A percentile compares a stretch with the other conserved stretches of the same genome.
These are phyloP conservation scores for Globisporangium recalcitrans DNA, from an alignment of 352 stramenopile genomes.

Conservation along the genomic window DNA sequence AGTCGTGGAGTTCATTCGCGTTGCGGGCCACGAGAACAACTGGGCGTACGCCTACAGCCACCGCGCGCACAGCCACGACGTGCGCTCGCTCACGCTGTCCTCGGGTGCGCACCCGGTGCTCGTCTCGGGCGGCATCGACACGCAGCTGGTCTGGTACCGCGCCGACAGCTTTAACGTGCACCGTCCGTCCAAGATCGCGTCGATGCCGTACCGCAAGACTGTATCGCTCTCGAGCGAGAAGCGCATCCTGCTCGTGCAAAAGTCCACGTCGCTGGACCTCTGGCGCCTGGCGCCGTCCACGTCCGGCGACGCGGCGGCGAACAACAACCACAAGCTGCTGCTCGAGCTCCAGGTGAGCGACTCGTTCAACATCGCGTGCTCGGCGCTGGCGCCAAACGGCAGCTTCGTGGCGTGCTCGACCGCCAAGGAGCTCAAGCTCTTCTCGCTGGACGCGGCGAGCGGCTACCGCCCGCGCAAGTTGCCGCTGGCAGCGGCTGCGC, in stretches of 20 bases:
- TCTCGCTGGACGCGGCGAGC: constrained; percentile 50
- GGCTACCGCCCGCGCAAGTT: constrained; percentile 61
- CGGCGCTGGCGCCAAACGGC: constrained; percentile 76
- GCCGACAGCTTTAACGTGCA: constrained; percentile 77
- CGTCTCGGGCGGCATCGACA: constrained; percentile 91
- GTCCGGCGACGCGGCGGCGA: constrained; percentile 25
- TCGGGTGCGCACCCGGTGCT: constrained; percentile 52
- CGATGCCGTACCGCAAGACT: constrained; percentile 75
- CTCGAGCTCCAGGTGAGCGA: constrained; percentile 78
- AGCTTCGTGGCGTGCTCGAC: constrained; percentile 86
- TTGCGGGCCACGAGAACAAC: constrained; percentile 27
- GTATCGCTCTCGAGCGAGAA: constrained; percentile 61
- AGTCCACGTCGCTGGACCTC: constrained; percentile 64
- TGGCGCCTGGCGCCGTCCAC: constrained; percentile 45
- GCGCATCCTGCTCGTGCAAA: constrained; percentile 72
- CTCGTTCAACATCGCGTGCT: constrained; percentile 78
- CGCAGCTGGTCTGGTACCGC: constrained; percentile 90
- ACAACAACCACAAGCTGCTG: constrained; percentile 51
- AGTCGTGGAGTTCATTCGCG: constrained; percentile 81
- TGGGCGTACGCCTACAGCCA: constrained; percentile 88
- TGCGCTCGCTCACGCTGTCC: constrained; percentile 81
- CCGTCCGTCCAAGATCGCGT: constrained; percentile 86
- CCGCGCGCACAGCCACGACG: constrained; percentile 88
- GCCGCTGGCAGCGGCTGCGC: constrained; percentile 27
- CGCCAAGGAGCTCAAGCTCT: constrained; percentile 84